Conservation (phyloP, 2,329 filamentous ascomycete genomes). For the Plenodomus biglobosus region DNA sequence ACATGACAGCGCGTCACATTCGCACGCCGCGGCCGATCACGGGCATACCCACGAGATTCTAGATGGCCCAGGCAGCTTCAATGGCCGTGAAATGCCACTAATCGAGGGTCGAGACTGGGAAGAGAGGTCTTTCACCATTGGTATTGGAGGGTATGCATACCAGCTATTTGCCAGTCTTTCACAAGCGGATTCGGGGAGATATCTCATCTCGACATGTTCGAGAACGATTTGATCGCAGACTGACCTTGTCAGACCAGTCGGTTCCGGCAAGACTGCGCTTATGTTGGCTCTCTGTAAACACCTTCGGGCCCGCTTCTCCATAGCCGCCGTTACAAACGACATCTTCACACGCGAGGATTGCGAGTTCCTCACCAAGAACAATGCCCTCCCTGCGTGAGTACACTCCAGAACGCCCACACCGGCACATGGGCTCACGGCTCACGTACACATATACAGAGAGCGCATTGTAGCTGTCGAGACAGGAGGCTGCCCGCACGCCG, state of each 20-base stretch:
- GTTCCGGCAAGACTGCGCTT: conserved; percentile 93
- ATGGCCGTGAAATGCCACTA: conserved; percentile 90
- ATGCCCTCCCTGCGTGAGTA: conserved; percentile 69
- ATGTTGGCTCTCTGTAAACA: conserved; percentile 92
- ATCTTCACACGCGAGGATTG: conserved; percentile 98
- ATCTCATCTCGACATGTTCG: too few relatives aligned
- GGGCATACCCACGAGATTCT: conserved; percentile 96
- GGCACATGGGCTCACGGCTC: background rate
- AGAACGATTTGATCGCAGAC: conserved; percentile 6
- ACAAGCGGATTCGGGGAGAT: too few relatives aligned
- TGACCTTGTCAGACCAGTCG: conserved; percentile 70
- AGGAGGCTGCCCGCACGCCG: conserved; percentile 93
- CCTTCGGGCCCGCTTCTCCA: conserved; percentile 76
- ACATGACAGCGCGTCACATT: conserved; percentile 51
- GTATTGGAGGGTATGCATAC: conserved; percentile 84
- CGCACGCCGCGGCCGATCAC: conserved; percentile 66
- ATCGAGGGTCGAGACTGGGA: conserved; percentile 84
- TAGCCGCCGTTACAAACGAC: conserved; percentile 97
- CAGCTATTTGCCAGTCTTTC: background rate
- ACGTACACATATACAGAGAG: conserved; percentile 31
- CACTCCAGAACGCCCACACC: background rate
- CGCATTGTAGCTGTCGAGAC: conserved; percentile 97
- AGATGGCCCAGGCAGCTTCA: conserved; percentile 85
- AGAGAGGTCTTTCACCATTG: conserved; percentile 89
- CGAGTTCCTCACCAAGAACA: conserved; percentile 89